Base-by-base conservation (phyloP, 2,329 filamentous ascomycete species). In the Exophiala viscosa region DNA sequence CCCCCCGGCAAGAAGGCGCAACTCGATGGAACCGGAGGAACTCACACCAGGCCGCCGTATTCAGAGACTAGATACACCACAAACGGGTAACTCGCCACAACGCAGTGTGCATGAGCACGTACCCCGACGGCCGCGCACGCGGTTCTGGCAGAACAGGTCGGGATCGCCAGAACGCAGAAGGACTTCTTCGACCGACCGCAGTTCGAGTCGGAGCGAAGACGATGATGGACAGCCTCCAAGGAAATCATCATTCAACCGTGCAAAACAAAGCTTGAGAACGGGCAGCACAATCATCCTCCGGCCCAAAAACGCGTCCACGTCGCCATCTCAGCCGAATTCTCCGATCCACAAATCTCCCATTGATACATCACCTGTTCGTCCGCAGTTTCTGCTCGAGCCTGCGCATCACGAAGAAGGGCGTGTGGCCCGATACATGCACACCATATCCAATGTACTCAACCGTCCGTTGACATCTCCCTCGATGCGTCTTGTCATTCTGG, bases 21-120 rank as follows among this genome's bases (percentile, higher is more conserved):
- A 41, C 36, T 59, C 56, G 2, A 54, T 58, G 45, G 55, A 59
- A 15, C 58, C 58, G 2, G 60, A 63, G 48, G 60, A 63, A 32
- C 44, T 63, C 9, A 58, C 60, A n/a, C 57, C 60, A 5, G 55
- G 54, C 10, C 54, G 48, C 34, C 45, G 60, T 5, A 55, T 60
- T 17, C 55, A 56, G 15, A 61, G 58, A 42, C 36, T 60, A 10
- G 60, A 63, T 18, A 57, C 53, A 8, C 57, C 59, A 4, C 41
- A 50, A 20, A 53, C 51, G 18, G 56, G 48, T 3, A 55, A 57
- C 20, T 57, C 58, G 2, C 57, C 54, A 3, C 43, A 52, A 18
- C 45, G 57, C 4, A 42, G 48, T 11, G 28, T 44, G 10, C 23
- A 28, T 7, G 23, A 28, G 23, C 23, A 28, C 23, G 5, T 7